A percentile compares a stretch with the other conserved stretches of the same genome.
Conservation (phyloP, 176 grass and related monocot genomes). For the Oropetium thomaeum region DNA sequence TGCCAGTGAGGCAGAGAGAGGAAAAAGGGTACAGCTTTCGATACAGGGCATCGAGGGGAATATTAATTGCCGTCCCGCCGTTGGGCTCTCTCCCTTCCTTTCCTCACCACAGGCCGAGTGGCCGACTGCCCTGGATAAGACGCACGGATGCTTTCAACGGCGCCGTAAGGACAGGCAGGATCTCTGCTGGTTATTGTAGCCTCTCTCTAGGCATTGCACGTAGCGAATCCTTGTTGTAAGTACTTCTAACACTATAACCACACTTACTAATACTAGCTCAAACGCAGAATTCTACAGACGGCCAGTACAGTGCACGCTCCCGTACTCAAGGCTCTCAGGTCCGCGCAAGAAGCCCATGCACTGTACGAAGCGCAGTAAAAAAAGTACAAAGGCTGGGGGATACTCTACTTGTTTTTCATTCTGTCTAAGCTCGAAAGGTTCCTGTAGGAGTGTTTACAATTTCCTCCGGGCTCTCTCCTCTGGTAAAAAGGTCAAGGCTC, state of each 20-base stretch:
- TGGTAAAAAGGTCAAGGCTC: conserved; percentile 17
- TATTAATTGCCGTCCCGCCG: conserved; percentile 15
- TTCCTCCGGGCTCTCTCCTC: neutral
- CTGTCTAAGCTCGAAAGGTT: neutral
- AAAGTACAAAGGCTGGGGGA: neutral
- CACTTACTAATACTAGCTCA: neutral
- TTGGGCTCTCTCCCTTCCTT: neutral
- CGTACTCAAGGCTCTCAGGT: neutral
- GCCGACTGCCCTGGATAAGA: neutral
- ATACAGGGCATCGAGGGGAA: conserved; percentile 13
- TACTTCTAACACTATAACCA: too few relatives aligned
- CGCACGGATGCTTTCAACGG: neutral
- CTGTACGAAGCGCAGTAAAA: neutral
- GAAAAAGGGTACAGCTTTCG: neutral
- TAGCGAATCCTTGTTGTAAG: too few relatives aligned
- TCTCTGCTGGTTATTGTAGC: neutral
- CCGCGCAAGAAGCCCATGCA: neutral
- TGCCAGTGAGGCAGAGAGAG: conserved; percentile 25
- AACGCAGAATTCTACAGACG: neutral
- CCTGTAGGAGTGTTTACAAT: neutral
- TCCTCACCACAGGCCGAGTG: too few relatives aligned
- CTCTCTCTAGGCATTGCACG: neutral
- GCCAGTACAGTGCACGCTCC: neutral
- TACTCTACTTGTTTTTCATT: neutral
- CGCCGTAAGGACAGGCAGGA: too few relatives aligned